Evolutionary conservation across 768 basidiomycete genomes (phyloP).

Genomic region (Flagelloscypha sp.): DNA sequence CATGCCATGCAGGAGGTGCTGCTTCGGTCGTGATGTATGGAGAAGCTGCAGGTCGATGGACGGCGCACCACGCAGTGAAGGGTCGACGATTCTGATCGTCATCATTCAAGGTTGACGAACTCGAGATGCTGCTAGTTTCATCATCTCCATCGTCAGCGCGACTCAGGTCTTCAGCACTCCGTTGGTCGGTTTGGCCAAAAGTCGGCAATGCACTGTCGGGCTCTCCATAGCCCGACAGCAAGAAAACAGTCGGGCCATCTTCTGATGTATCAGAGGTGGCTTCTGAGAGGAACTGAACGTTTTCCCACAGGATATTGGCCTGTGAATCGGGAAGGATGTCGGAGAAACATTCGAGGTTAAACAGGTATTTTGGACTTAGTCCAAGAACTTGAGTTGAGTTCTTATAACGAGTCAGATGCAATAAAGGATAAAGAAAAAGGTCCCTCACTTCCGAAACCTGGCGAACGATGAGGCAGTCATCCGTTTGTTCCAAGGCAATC

Average conservation of each 20-base stretch:
- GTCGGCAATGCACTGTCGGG: constrained; percentile 50
- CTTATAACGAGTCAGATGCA: constrained; percentile 24
- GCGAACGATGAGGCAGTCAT: constrained; percentile 51
- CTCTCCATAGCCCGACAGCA: constrained; percentile 62
- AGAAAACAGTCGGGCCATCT: constrained; percentile 57
- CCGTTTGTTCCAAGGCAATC: constrained; percentile 56
- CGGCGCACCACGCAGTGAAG: constrained; percentile 71
- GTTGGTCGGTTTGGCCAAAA: no score
- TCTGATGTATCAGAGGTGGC: constrained; percentile 30
- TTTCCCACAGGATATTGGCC: constrained; percentile 63
- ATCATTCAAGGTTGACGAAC: constrained; percentile 15
- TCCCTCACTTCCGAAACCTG: constrained; percentile 72
- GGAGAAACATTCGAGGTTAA: constrained; percentile 65
- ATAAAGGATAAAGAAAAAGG: neutral
- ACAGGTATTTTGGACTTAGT: constrained; percentile 60
- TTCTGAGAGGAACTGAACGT: constrained; percentile 58
- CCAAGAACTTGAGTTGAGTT: constrained; percentile 72
- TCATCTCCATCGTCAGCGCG: no score
- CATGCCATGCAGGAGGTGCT: no score
- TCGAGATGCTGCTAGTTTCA: no score
- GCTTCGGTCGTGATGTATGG: constrained; percentile 4
- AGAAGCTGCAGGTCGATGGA: constrained; percentile 42
- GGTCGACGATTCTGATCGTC: no score
- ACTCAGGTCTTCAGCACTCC: no score
- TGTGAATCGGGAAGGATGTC: constrained; percentile 60